A percentile compares a stretch with the other conserved stretches of the same genome.
Evolutionary conservation across 2,329 filamentous ascomycete species (phyloP).

Genomic region (Aaosphaeria pasadenensis): DNA sequence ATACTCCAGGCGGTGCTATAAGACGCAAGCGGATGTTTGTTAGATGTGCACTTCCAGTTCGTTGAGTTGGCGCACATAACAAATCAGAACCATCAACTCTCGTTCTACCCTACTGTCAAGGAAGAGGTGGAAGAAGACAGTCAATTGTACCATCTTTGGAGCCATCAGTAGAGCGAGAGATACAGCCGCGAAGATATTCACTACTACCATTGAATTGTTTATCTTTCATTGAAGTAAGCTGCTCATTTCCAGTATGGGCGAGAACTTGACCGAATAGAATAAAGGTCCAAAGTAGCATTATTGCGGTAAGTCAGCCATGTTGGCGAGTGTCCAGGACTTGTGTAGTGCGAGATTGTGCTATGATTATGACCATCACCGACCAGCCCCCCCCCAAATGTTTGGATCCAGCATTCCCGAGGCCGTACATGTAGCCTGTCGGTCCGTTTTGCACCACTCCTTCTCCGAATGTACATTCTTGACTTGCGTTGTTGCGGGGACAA

Average conservation of each 20-base stretch:
- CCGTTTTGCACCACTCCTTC: too few relatives aligned
- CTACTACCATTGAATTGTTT: neutral
- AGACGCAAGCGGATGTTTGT: neutral
- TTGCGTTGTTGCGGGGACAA: too few relatives aligned
- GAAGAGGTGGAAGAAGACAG: neutral
- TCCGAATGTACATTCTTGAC: too few relatives aligned
- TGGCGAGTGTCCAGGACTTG: neutral
- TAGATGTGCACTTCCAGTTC: neutral
- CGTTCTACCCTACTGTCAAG: neutral
- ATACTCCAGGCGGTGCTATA: neutral
- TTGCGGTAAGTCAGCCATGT: neutral
- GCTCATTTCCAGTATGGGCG: neutral
- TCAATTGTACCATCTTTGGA: neutral
- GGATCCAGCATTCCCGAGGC: too few relatives aligned
- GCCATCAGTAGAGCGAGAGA: neutral
- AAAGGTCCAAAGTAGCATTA: neutral
- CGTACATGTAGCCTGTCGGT: too few relatives aligned
- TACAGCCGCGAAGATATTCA: neutral
- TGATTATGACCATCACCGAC: neutral
- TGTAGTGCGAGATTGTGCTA: neutral
- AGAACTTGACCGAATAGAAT: neutral
- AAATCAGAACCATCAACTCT: constrained; percentile 43
- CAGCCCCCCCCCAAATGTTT: too few relatives aligned
- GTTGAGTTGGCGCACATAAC: constrained; percentile 2
- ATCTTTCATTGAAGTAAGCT: neutral